Conservation (phyloP, 1,284 basidiomycete species). For the Malassezia caprae region DNA sequence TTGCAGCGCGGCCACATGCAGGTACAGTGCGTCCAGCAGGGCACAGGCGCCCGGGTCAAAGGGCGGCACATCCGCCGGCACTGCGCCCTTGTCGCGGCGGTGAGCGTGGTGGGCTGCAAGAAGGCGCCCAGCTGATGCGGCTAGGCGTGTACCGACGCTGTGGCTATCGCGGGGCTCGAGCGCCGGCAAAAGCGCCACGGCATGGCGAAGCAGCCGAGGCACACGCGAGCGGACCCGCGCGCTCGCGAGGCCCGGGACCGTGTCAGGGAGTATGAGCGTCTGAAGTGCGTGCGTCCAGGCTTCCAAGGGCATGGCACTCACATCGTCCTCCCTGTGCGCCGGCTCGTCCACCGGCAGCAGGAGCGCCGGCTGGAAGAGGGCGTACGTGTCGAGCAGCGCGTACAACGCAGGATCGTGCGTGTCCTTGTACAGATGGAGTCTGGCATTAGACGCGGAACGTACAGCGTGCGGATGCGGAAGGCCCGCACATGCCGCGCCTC, state of each 20-base stretch:
- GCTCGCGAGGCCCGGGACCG: slow-evolving; percentile 8
- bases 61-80: slow-evolving; percentile 2
- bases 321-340: background rate
- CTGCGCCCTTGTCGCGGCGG: background rate
- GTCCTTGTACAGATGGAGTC: slow-evolving; percentile 1
- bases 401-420: background rate
- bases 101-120: slow-evolving; percentile 5
- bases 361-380: slow-evolving; percentile 4
- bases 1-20: background rate
- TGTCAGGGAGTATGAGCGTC: slow-evolving; percentile 6
- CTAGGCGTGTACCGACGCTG: slow-evolving; percentile 3
- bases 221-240: slow-evolving; percentile 2
- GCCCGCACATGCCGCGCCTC: slow-evolving; percentile 11
- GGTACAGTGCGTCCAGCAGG: slow-evolving; percentile 2
- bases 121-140: slow-evolving; percentile 11
- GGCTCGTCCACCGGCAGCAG: slow-evolving; percentile 9
- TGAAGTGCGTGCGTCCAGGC: slow-evolving; percentile 4
- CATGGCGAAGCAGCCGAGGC: slow-evolving; percentile 3
- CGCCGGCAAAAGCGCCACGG: background rate
- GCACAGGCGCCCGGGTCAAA: slow-evolving; percentile 9
- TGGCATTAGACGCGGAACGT: background rate
- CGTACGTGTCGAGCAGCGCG: slow-evolving; percentile 13
- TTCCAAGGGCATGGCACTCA: background rate
- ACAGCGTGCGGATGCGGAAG: slow-evolving; percentile 10
- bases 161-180: background rate